Percentiles rank a stretch among this genome's conserved stretches.
phyloP scores from a whole-genome alignment of 2,329 filamentous ascomycete genomes.

The Aspergillus sp. region DNA sequence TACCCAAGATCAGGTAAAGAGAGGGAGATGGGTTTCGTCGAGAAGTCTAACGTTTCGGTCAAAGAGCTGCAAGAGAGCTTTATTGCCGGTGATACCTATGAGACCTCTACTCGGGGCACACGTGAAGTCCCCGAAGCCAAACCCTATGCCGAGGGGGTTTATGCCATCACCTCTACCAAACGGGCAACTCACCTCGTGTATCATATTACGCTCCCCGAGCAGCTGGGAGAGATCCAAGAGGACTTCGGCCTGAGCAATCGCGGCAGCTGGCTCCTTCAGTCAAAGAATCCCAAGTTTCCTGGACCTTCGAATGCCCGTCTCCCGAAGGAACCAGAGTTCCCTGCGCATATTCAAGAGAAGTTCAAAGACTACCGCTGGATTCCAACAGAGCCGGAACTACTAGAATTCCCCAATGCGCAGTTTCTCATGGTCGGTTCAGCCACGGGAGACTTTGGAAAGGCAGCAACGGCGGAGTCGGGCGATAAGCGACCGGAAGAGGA shows the following conservation, averaged over 20 bases:
- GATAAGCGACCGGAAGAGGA: slow-evolving; percentile 61
- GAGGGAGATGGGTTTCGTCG: slow-evolving; percentile 80
- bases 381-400: slow-evolving; percentile 71
- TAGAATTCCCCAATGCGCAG: slow-evolving; percentile 76
- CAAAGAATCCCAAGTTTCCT: slow-evolving; percentile 76
- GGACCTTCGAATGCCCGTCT: slow-evolving; percentile 68
- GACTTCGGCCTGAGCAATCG: slow-evolving; percentile 72
- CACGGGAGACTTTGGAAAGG: slow-evolving; percentile 40
- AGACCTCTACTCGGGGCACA: slow-evolving; percentile 74
- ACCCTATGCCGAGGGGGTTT: slow-evolving; percentile 83
- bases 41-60: slow-evolving; percentile 70
- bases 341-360: slow-evolving; percentile 70
- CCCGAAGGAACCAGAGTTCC: slow-evolving; percentile 69
- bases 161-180: slow-evolving; percentile 75
- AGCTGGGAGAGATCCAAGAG: slow-evolving; percentile 72
- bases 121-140: slow-evolving; percentile 71
- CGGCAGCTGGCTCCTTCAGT: slow-evolving; percentile 77
- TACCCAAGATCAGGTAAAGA: slow-evolving; percentile 72
- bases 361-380: slow-evolving; percentile 77
- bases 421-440: slow-evolving; percentile 74
- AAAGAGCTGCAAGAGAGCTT: slow-evolving; percentile 74
- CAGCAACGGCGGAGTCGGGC: slow-evolving; percentile 37
- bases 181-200: slow-evolving; percentile 79
- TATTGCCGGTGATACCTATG: slow-evolving; percentile 68
- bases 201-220: slow-evolving; percentile 72